Evolutionary conservation across 2,329 filamentous ascomycete genomes (phyloP), one percentile per base, ranked within the genome.

Genomic region (Annulohypoxylon truncatum): DNA sequence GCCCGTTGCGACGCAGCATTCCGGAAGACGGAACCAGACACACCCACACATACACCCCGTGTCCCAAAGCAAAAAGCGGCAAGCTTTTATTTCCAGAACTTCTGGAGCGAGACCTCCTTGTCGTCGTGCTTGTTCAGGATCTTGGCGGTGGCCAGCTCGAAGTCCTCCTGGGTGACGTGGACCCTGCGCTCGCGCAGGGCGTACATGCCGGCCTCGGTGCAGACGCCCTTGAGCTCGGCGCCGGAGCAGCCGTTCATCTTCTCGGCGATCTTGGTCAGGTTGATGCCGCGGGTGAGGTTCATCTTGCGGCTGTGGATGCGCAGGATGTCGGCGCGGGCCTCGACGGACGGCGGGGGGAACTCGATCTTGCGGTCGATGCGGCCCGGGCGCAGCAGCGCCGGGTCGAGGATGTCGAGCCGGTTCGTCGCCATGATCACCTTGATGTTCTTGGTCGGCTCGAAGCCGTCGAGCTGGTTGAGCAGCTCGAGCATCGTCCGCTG

Each of bases 381-480:
- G 55, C 96, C 96, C n/a, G 96, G 96, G 74, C 96, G 91, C 72
- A 99, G 86, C 46, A 99, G 87, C 1, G 96, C 96, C 1, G 96
- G 96, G 79, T 99, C 96, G 48, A 99, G 88, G 70, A 99, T 98
- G 76, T 99, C 96, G 70, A 99, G 88, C 78, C 96, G 92, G 82
- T 99, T 99, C 51, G 96, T 99, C 58, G 96, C 96, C 95, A 99
- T 99, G 83, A 99, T 97, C 79, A 99, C 93, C 82, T 99, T 99
- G 89, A 99, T 99, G 82, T 98, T 98, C 85, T 99, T 99, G 48
- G 95, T 98, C 4, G 96, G 96, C 82, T 98, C 96, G 81, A 99
- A 99, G 53, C 96, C 96, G 78, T 99, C 96, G 66, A 99, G 88
- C 84, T 99, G 96, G 83, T 99, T 99, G 71, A 99, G 89, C 66